Base-by-base conservation (phyloP, 2,329 filamentous ascomycete species). In the Fusarium subtropicale region DNA sequence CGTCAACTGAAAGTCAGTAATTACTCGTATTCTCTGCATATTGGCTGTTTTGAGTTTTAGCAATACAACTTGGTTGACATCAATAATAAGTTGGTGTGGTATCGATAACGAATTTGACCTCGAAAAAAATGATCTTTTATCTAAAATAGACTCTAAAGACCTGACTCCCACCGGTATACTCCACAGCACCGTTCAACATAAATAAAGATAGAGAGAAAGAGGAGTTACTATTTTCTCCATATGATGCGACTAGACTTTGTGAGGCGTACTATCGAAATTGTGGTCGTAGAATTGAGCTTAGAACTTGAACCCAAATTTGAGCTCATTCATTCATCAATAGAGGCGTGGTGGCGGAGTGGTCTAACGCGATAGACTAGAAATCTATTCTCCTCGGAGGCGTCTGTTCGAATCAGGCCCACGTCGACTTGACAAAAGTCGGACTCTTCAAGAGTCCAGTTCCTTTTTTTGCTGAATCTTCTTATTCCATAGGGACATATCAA, bases 391-490 rank as follows among this genome's bases (percentile, higher is more conserved):
- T 76, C 69, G 74, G 75, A 73, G 73, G 75, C 75, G 72, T 75
- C 74, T 75, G 75, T 76, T 76, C 75, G 74, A 77, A 76, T 77
- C 75, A 74, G 75, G 75, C 74, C 75, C 71, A 64, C 68, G 75
- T 77, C 75, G 61, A 38, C 39, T 47, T n/a, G 12, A 54, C 3
- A 10, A 30, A 7, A 20, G n/a, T 47, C 20, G 24, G 34, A 22
- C 28, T 54, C 46, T 26, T 13, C 1, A 28, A 15, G 51, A 38
- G 24, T 30, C 2, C 13, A 18, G 7, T 13, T 13, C 11, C 8
- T n/a, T 22, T 61, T 65, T 71, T 61, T 63, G 44, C 8, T 10
- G 2, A 22, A 22, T 41, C 9, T 9, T 18, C 18, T 7, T n/a
- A 18, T 16, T 13, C 7, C 9, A 26, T 9, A 26, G 3, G 41